phyloP scores from a whole-genome alignment of 345 rosid genomes.

The Syzygium aromaticum region DNA sequence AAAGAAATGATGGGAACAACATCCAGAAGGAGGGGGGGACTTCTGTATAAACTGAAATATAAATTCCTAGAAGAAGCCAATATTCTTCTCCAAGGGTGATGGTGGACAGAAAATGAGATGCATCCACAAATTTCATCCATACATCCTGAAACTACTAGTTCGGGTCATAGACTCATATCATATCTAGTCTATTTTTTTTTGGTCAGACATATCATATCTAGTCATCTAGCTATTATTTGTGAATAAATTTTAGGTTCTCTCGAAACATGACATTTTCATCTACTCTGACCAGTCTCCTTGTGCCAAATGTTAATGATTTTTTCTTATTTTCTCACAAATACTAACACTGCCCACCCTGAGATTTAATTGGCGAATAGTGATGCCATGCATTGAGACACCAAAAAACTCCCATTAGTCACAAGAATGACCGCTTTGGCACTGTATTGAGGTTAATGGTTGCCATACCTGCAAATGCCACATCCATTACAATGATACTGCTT shows the following conservation, averaged over 20 bases:
- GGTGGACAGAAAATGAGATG: neutral
- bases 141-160: neutral
- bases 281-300: neutral
- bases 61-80: neutral
- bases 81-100: neutral
- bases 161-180: neutral
- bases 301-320: neutral
- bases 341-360: neutral
- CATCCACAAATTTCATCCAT: neutral
- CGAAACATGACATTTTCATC: neutral
- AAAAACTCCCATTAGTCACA: neutral
- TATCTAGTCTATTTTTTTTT: neutral
- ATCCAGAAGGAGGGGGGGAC: neutral
- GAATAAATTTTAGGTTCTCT: neutral
- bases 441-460: neutral
- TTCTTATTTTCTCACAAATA: neutral
- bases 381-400: neutral
- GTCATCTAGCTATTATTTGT: neutral
- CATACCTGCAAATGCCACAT: constrained; percentile 95
- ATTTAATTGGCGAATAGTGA: neutral
- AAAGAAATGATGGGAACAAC: neutral
- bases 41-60: neutral
- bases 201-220: neutral
- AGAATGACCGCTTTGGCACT: neutral
- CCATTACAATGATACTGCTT: constrained; percentile 78